Percentiles rank a stretch among this genome's conserved stretches.
phyloP scores from a whole-genome alignment of 176 grass and related monocot genomes.

The Bonia amplexicaulis region DNA sequence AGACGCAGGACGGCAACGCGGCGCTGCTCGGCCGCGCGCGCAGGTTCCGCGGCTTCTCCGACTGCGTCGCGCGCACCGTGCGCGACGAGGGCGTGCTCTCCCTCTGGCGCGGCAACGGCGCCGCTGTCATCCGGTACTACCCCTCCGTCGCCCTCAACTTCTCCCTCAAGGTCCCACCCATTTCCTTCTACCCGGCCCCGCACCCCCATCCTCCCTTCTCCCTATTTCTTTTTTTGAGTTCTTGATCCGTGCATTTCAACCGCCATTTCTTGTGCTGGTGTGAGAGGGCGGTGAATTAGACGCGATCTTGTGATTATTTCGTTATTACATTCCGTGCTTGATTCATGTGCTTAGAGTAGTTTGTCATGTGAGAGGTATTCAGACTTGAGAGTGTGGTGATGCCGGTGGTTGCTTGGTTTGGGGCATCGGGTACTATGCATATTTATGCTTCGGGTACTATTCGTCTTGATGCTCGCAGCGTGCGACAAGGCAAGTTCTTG shows the following conservation, averaged over 20 bases:
- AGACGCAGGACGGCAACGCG: slow-evolving; percentile 98
- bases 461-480: background rate
- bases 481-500: background rate
- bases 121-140: slow-evolving; percentile 90
- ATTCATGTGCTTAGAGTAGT: background rate
- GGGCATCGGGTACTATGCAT: background rate
- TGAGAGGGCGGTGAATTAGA: background rate
- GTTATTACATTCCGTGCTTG: background rate
- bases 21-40: slow-evolving; percentile 57
- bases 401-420: background rate
- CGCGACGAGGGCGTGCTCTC: slow-evolving; percentile 84
- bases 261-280: background rate
- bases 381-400: background rate
- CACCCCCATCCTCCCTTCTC: background rate
- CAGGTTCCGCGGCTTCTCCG: slow-evolving; percentile 77
- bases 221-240: background rate
- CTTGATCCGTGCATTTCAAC: slow-evolving; percentile 1
- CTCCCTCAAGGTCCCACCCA: slow-evolving; percentile 79
- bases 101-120: slow-evolving; percentile 95
- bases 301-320: background rate
- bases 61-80: slow-evolving; percentile 86
- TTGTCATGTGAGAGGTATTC: background rate
- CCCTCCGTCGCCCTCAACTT: slow-evolving; percentile 99
- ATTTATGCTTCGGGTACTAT: background rate
- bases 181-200: background rate